These are phyloP conservation scores for Vanderwaltozyma tropicalis DNA, from an alignment of 805 yeast species.

Conservation along the genomic window DNA sequence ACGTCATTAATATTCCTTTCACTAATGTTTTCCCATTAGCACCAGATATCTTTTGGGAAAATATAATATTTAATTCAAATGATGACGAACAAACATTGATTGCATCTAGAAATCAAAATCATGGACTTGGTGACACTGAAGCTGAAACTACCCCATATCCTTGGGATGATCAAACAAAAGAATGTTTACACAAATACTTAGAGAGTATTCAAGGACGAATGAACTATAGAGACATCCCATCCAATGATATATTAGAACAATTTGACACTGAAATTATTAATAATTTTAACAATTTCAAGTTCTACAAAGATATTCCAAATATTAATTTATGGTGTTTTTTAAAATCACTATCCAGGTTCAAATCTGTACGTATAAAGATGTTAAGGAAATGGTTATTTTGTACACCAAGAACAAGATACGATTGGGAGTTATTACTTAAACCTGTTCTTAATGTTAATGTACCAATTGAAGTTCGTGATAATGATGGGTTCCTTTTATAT, in stretches of 20 bases:
- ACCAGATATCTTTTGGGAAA: constrained; percentile 20
- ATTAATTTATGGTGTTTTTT: constrained; percentile 30
- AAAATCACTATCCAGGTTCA: constrained; percentile 23
- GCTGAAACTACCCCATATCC: constrained; percentile 7
- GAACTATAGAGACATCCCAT: constrained; percentile 1
- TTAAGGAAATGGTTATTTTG: constrained; percentile 30
- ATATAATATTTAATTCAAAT: constrained; percentile 5
- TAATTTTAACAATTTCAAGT: constrained; percentile 18
- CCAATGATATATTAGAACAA: constrained; percentile 5
- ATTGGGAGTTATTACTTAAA: constrained; percentile 30
- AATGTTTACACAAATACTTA: constrained; percentile 11
- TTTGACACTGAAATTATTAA: constrained; percentile 14
- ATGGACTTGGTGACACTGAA: constrained; percentile 3
- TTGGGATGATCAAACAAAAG: constrained; percentile 21
- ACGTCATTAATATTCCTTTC: constrained; percentile 26
- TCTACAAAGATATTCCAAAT: constrained; percentile 29
- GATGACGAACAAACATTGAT: constrained; percentile 25
- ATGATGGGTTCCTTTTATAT: constrained; percentile 35
- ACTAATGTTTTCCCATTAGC: constrained; percentile 26
- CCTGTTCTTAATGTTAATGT: constrained; percentile 29
- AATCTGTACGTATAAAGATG: constrained; percentile 30
- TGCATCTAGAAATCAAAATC: constrained; percentile 6
- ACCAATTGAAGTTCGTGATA: constrained; percentile 30
- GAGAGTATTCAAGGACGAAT: neutral
- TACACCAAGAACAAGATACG: constrained; percentile 30